Conservation (phyloP, 169 alveolate species). For the Babesia sp. region DNA sequence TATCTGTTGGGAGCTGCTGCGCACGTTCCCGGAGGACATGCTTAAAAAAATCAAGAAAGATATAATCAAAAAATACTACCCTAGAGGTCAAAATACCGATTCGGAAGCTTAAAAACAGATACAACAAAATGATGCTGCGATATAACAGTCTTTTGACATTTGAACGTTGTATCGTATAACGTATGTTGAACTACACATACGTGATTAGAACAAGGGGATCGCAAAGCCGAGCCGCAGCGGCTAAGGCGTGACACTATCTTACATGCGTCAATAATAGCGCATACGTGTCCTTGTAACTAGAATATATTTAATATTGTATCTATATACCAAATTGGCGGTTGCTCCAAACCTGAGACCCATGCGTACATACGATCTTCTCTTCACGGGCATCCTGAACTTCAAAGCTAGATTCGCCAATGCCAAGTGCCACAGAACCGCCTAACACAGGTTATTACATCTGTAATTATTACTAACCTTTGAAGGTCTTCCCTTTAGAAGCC, state of each 20-base stretch:
- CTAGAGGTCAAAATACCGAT: constrained; percentile 46
- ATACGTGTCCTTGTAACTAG: not conserved
- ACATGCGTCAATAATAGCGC: not conserved
- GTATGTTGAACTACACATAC: not conserved
- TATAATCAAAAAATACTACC: constrained; percentile 74
- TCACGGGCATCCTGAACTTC: constrained; percentile 72
- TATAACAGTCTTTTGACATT: not conserved
- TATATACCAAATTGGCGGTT: constrained; percentile 69
- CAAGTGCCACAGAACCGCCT: constrained; percentile 16
- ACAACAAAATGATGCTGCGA: not conserved
- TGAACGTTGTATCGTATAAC: not conserved
- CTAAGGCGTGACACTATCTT: not conserved
- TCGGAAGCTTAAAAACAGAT: not conserved
- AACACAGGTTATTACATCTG: not conserved
- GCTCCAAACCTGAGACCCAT: constrained; percentile 80
- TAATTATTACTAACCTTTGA: constrained; percentile 9
- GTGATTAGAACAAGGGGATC: not conserved
- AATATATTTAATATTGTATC: constrained; percentile 5
- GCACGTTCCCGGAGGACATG: constrained; percentile 98
- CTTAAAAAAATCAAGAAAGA: constrained; percentile 93
- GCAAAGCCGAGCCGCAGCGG: constrained; percentile 2
- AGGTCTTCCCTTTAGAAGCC: constrained; percentile 39
- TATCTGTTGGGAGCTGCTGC: constrained; percentile 96
- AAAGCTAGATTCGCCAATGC: constrained; percentile 54
- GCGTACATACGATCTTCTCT: constrained; percentile 71